A percentile compares a stretch with the other conserved stretches of the same genome.
Conservation (phyloP, 2,329 filamentous ascomycete genomes). For the Cordyceps farinosa region DNA sequence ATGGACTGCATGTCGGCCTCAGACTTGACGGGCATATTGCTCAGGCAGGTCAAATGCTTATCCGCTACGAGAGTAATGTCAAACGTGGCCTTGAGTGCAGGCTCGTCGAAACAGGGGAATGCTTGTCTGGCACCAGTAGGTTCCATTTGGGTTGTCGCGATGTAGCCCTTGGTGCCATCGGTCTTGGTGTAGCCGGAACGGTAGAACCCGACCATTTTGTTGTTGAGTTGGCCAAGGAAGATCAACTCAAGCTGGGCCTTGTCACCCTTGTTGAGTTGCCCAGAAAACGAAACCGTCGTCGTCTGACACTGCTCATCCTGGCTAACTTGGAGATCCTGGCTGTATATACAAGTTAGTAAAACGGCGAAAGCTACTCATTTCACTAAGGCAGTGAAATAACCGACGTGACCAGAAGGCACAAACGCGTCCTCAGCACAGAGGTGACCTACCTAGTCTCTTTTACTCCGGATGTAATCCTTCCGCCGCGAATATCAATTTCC, state of each 20-base stretch:
- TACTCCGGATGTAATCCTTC: conserved; percentile 42
- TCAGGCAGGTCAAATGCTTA: conserved; percentile 80
- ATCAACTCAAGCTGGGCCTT: conserved; percentile 61
- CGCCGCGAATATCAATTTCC: conserved; percentile 77
- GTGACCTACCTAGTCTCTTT: conserved; percentile 43
- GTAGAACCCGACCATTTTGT: conserved; percentile 98
- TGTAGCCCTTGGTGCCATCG: conserved; percentile 73
- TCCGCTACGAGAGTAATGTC: conserved; percentile 89
- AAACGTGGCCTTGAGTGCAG: conserved; percentile 87
- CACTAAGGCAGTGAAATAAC: background rate
- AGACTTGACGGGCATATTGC: conserved; percentile 91
- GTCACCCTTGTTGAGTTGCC: conserved; percentile 66
- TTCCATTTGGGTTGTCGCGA: conserved; percentile 95
- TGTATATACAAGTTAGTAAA: conserved; percentile 12
- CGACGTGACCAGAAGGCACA: background rate
- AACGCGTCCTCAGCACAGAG: background rate
- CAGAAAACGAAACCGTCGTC: conserved; percentile 74
- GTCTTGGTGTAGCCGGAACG: conserved; percentile 85
- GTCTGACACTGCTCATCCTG: conserved; percentile 78
- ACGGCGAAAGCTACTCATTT: background rate
- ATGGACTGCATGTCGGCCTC: conserved; percentile 67
- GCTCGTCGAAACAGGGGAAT: conserved; percentile 96
- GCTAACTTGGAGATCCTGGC: conserved; percentile 51
- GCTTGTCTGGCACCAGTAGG: conserved; percentile 88
- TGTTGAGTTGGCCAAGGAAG: conserved; percentile 78